Conservation (phyloP, 2,329 filamentous ascomycete genomes). For the Ceratocystis harringtonii region DNA sequence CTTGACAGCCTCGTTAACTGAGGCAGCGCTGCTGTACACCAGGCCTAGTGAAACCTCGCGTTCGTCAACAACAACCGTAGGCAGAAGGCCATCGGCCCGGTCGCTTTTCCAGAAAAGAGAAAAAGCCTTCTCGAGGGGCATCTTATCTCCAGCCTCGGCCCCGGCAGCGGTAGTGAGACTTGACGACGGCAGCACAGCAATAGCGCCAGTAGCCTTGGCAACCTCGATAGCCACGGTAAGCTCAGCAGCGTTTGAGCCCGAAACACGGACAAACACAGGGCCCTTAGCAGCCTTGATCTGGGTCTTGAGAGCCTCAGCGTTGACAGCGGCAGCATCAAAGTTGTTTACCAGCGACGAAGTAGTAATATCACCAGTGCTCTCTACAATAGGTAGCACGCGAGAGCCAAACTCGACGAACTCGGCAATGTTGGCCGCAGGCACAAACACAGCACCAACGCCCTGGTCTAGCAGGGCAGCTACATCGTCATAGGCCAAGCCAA, state of each 20-base stretch:
- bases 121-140: constrained; percentile 58
- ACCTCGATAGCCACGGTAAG: constrained; percentile 28
- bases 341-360: constrained; percentile 39
- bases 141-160: constrained; percentile 33
- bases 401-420: constrained; percentile 40
- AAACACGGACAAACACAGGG: constrained; percentile 37
- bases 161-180: constrained; percentile 53
- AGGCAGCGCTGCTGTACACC: constrained; percentile 89
- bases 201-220: constrained; percentile 37
- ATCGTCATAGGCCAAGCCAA: constrained; percentile 49
- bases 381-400: constrained; percentile 39
- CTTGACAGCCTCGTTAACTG: constrained; percentile 69
- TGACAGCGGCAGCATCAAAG: constrained; percentile 32
- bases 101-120: constrained; percentile 66
- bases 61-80: constrained; percentile 85
- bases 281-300: constrained; percentile 32
- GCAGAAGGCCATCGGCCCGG: constrained; percentile 65
- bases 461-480: constrained; percentile 68
- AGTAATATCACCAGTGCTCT: constrained; percentile 32
- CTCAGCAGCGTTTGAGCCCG: constrained; percentile 30
- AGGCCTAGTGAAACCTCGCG: constrained; percentile 69
- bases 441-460: constrained; percentile 74
- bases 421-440: constrained; percentile 52
- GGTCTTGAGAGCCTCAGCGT: constrained; percentile 31
- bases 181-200: constrained; percentile 61